phyloP scores from a whole-genome alignment of 257 asterid genomes.

The Solanum boliviense region DNA sequence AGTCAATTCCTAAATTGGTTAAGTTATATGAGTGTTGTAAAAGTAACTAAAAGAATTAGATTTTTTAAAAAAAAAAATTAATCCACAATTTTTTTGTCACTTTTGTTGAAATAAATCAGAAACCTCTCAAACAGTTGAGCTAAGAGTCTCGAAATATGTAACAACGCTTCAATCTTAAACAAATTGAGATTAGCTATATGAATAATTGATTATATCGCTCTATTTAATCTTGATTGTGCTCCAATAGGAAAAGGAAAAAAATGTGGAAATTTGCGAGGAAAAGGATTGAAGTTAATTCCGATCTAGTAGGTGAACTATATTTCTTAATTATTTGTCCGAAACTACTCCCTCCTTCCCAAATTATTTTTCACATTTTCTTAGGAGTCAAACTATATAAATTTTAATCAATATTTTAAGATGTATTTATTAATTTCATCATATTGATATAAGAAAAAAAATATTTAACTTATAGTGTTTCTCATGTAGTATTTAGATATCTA shows the following conservation, averaged over 20 bases:
- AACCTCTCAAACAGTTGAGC: not conserved
- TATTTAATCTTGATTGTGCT: not conserved
- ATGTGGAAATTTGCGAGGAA: not conserved
- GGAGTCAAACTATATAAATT: too few relatives aligned
- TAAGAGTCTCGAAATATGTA: not conserved
- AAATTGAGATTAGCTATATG: not conserved
- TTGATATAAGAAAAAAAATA: too few relatives aligned
- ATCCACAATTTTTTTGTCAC: not conserved
- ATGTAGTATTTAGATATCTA: too few relatives aligned
- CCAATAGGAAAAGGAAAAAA: not conserved
- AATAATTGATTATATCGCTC: not conserved
- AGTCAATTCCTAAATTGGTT: not conserved
- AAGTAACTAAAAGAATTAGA: not conserved
- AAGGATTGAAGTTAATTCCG: not conserved
- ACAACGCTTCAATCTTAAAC: not conserved
- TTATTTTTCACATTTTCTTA: too few relatives aligned
- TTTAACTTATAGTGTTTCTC: not conserved
- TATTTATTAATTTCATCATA: not conserved
- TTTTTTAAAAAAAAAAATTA: too few relatives aligned
- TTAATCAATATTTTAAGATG: not conserved
- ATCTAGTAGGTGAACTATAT: not conserved
- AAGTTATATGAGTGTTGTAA: not conserved
- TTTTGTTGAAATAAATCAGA: not conserved
- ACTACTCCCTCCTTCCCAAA: too few relatives aligned
- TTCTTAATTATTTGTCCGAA: not conserved